A percentile compares a stretch with the other conserved stretches of the same genome.
Conservation (phyloP, 1,284 basidiomycete genomes). For the Rhodofomes roseus region DNA sequence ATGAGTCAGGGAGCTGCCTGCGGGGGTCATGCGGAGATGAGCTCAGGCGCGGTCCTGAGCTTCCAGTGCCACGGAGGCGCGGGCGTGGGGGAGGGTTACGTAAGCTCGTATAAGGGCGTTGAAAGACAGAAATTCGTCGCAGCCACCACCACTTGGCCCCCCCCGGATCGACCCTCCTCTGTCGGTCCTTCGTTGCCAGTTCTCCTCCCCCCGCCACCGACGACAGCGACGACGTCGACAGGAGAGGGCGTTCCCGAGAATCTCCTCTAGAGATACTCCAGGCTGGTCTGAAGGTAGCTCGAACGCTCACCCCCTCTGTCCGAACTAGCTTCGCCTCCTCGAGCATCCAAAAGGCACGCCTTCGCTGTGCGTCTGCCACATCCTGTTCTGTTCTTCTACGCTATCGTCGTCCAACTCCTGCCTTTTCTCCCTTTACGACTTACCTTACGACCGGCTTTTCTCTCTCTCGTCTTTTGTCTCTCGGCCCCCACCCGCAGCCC, state of each 20-base stretch:
- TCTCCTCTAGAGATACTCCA: slow-evolving; percentile 26
- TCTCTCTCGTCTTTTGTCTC: slow-evolving; percentile 16
- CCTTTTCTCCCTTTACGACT: slow-evolving; percentile 35
- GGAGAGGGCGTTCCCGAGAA: slow-evolving; percentile 28
- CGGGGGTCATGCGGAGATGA: slow-evolving; percentile 1
- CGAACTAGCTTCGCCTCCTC: slow-evolving; percentile 33
- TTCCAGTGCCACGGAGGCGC: neutral
- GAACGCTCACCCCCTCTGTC: slow-evolving; percentile 22
- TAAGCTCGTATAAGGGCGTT: slow-evolving; percentile 14
- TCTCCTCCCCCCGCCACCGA: slow-evolving; percentile 35
- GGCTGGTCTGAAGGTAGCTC: slow-evolving; percentile 24
- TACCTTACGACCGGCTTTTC: slow-evolving; percentile 48
- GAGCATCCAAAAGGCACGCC: slow-evolving; percentile 78
- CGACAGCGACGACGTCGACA: slow-evolving; percentile 39
- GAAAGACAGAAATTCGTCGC: slow-evolving; percentile 16
- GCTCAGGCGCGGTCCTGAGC: neutral
- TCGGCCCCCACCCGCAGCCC: slow-evolving; percentile 18
- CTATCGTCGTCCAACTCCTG: slow-evolving; percentile 31
- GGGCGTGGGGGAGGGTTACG: slow-evolving; percentile 12
- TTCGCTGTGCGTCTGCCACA: slow-evolving; percentile 84
- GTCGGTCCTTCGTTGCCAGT: slow-evolving; percentile 36
- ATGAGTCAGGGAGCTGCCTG: neutral
- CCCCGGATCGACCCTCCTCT: slow-evolving; percentile 39
- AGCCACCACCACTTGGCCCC: slow-evolving; percentile 32
- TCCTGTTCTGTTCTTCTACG: slow-evolving; percentile 23